These are phyloP conservation scores for Piper longum DNA, from an alignment of 164 flowering plant species.

Conservation along the genomic window DNA sequence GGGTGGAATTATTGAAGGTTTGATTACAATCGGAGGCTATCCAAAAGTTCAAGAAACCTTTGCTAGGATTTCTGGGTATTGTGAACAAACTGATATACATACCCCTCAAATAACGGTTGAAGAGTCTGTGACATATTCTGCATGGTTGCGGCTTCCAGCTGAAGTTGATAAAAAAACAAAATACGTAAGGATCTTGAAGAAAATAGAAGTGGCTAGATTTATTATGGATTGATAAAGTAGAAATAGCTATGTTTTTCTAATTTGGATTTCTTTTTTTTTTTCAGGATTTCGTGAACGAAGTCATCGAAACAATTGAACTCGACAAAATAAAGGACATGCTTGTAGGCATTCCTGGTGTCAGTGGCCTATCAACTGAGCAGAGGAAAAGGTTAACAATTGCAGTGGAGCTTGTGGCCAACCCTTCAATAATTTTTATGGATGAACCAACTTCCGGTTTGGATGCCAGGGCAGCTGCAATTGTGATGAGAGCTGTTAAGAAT, in stretches of 20 bases:
- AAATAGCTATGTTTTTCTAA: no score
- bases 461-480: slow-evolving; percentile 84
- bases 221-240: neutral
- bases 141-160: slow-evolving; percentile 55
- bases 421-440: slow-evolving; percentile 26
- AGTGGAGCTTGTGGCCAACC: slow-evolving; percentile 70
- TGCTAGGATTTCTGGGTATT: slow-evolving; percentile 76
- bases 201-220: neutral
- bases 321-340: slow-evolving; percentile 47
- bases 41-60: slow-evolving; percentile 70
- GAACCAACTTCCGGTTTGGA: slow-evolving; percentile 81
- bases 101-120: slow-evolving; percentile 68
- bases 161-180: slow-evolving; percentile 38
- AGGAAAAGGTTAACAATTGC: slow-evolving; percentile 75
- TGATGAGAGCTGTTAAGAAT: slow-evolving; percentile 72
- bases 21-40: slow-evolving; percentile 53
- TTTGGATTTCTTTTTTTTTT: neutral
- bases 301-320: slow-evolving; percentile 63
- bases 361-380: slow-evolving; percentile 76
- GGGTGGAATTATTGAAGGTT: slow-evolving; percentile 59
- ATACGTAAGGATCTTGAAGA: slow-evolving; percentile 23
- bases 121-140: slow-evolving; percentile 65
- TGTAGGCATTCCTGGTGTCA: slow-evolving; percentile 60
- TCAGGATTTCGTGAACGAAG: slow-evolving; percentile 68
- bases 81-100: slow-evolving; percentile 75